phyloP scores from a whole-genome alignment of 2,329 filamentous ascomycete species.

The Geosmithia morbida region DNA sequence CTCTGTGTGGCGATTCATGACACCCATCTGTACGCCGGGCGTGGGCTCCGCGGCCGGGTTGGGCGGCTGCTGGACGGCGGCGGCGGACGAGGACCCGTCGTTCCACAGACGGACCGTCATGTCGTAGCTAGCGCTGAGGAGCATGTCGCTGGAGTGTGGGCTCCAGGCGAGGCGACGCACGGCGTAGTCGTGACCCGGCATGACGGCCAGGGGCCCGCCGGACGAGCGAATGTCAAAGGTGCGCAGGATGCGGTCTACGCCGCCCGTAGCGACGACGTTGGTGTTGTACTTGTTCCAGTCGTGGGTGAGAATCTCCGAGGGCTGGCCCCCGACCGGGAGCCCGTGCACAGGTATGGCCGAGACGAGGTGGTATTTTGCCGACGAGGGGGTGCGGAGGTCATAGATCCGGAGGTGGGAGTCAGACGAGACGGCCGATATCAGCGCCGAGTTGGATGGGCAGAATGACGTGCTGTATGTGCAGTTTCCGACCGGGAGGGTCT shows the following conservation, averaged over 20 bases:
- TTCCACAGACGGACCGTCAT: conserved; percentile 96
- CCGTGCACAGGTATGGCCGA: conserved; percentile 68
- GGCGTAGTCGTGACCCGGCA: conserved; percentile 84
- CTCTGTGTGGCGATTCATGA: conserved; percentile 90
- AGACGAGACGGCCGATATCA: conserved; percentile 77
- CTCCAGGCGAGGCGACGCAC: conserved; percentile 80
- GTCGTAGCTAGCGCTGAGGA: conserved; percentile 87
- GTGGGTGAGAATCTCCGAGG: conserved; percentile 73
- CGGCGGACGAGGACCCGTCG: conserved; percentile 38
- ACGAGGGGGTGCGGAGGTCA: conserved; percentile 76
- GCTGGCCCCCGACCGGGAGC: conserved; percentile 27
- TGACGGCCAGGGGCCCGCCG: conserved; percentile 55
- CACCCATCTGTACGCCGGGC: conserved; percentile 56
- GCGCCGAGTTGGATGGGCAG: conserved; percentile 71
- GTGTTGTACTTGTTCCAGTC: conserved; percentile 99
- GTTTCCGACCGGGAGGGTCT: conserved; percentile 78
- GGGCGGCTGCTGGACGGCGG: conserved; percentile 11
- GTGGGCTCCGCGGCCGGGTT: conserved; percentile 13
- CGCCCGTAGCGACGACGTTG: conserved; percentile 70
- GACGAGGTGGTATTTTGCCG: conserved; percentile 76
- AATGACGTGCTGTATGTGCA: conserved; percentile 93
- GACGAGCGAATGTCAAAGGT: conserved; percentile 79
- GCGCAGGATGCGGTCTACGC: conserved; percentile 75
- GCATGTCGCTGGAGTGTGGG: conserved; percentile 77
- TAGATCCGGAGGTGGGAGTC: conserved; percentile 85